Evolutionary conservation across 768 basidiomycete species (phyloP).

Genomic region (Auriscalpium vulgare): DNA sequence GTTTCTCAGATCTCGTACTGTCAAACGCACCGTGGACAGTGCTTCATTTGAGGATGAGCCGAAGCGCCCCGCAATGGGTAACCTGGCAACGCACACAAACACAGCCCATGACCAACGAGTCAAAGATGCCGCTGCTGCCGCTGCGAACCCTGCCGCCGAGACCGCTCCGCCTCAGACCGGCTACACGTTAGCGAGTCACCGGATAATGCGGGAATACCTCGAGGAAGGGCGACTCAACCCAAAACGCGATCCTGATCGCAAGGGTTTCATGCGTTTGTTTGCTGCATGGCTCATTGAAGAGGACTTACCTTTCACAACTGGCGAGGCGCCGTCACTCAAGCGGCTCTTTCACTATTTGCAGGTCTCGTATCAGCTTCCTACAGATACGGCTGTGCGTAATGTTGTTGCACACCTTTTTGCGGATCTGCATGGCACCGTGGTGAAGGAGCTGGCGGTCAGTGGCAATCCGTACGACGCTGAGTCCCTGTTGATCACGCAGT

Average conservation of each 20-base stretch:
- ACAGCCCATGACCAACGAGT: neutral
- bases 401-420: neutral
- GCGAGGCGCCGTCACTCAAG: conserved; percentile 13
- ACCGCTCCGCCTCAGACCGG: neutral
- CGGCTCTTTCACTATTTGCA: conserved; percentile 13
- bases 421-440: conserved; percentile 16
- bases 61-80: neutral
- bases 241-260: neutral
- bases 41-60: neutral
- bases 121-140: neutral
- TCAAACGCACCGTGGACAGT: neutral
- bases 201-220: neutral
- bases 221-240: neutral
- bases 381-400: conserved; percentile 22
- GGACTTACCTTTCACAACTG: conserved; percentile 18
- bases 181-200: neutral
- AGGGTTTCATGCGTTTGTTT: neutral
- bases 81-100: neutral
- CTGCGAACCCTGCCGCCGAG: neutral
- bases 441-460: conserved; percentile 15
- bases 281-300: conserved; percentile 20
- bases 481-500: neutral
- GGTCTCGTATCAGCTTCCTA: conserved; percentile 16
- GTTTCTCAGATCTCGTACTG: neutral
- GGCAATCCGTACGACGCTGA: no score